Conservation (phyloP, 768 basidiomycete genomes). For the Boletus patriciae region DNA sequence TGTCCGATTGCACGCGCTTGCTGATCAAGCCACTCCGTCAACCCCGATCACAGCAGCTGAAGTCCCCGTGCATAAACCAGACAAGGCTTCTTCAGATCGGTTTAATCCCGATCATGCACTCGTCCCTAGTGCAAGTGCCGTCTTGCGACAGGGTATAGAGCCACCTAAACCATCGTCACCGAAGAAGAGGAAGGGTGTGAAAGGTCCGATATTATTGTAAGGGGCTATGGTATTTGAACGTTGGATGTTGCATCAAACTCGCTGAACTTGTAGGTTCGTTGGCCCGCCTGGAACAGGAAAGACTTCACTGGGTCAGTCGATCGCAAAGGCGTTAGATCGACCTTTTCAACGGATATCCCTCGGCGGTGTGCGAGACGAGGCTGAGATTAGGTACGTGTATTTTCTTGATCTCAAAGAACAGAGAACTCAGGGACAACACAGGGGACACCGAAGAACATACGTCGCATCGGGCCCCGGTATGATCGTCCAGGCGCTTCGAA, state of each 20-base stretch:
- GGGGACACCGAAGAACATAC: conserved; percentile 79
- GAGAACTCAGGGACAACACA: conserved; percentile 10
- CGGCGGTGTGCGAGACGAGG: conserved; percentile 92
- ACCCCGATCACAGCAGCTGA: not conserved
- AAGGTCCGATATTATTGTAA: conserved; percentile 73
- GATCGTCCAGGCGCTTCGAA: conserved; percentile 84
- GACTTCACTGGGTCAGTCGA: conserved; percentile 86
- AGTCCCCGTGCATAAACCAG: conserved; percentile 18
- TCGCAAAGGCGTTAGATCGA: conserved; percentile 77
- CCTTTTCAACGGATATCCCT: conserved; percentile 92
- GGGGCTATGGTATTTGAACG: conserved; percentile 12
- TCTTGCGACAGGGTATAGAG: conserved; percentile 13
- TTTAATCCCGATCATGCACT: conserved; percentile 25
- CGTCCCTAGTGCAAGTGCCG: conserved; percentile 16
- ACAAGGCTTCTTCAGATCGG: conserved; percentile 20
- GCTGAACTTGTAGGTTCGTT: conserved; percentile 56
- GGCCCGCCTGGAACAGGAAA: conserved; percentile 93
- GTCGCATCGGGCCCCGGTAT: conserved; percentile 86
- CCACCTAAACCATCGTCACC: conserved; percentile 2
- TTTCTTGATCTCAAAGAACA: conserved; percentile 1
- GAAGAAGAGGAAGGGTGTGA: conserved; percentile 45
- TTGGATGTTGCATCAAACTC: not conserved
- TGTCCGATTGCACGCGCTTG: conserved; percentile 53
- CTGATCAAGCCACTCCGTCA: conserved; percentile 16
- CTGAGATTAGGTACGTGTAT: conserved; percentile 55